These are phyloP conservation scores for Serendipita sp. DNA, from an alignment of 768 basidiomycete genomes.

Conservation along the genomic window DNA sequence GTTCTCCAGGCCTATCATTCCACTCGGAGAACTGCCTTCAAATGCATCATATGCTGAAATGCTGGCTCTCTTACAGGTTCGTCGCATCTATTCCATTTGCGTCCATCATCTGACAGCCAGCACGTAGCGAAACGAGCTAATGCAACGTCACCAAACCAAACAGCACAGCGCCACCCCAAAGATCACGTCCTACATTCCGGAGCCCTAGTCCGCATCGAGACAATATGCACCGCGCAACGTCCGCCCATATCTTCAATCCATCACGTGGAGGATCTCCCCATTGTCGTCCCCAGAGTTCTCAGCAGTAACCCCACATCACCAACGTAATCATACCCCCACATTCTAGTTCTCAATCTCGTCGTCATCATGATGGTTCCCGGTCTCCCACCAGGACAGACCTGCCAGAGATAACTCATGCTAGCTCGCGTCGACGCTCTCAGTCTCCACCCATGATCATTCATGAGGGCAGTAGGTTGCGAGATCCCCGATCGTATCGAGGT, in stretches of 20 bases:
- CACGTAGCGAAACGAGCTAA: conserved; percentile 49
- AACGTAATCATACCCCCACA: not conserved
- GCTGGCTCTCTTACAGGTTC: conserved; percentile 32
- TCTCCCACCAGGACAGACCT: not conserved
- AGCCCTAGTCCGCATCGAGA: not conserved
- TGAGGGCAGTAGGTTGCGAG: not conserved
- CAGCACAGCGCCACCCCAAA: not conserved
- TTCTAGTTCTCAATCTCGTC: not conserved
- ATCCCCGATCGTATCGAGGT: not conserved
- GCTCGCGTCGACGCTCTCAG: no score
- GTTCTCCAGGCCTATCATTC: not conserved
- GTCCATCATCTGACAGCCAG: conserved; percentile 20
- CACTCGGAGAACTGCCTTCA: not conserved
- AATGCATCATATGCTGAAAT: conserved; percentile 45
- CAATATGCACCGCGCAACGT: not conserved
- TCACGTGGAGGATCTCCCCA: not conserved
- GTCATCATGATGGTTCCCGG: not conserved
- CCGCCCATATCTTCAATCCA: not conserved
- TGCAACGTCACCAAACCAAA: conserved; percentile 18
- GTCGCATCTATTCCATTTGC: not conserved
- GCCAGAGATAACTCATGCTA: not conserved
- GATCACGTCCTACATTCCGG: not conserved
- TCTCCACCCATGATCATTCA: not conserved
- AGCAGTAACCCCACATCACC: not conserved
- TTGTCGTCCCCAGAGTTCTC: not conserved